These are phyloP conservation scores for Hanseniaspora thailandica DNA, from an alignment of 805 yeast genomes.

Conservation along the genomic window DNA sequence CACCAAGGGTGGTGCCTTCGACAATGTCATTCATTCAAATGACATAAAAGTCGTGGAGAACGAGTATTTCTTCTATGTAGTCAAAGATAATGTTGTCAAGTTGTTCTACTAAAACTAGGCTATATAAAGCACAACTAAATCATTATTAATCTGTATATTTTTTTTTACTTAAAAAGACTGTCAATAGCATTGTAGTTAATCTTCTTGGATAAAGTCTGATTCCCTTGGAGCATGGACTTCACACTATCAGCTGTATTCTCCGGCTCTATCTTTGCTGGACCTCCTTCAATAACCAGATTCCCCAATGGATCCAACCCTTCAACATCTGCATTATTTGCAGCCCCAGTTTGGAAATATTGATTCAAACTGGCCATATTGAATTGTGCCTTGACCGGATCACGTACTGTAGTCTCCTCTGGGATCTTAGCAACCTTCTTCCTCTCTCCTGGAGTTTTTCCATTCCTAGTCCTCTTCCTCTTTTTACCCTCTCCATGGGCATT, in stretches of 20 bases:
- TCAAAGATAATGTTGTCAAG: constrained; percentile 34
- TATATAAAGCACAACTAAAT: neutral
- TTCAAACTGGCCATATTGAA: constrained; percentile 20
- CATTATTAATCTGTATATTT: neutral
- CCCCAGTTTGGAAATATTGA: constrained; percentile 1
- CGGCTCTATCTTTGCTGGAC: constrained; percentile 26
- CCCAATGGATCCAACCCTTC: constrained; percentile 25
- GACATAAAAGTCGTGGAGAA: constrained; percentile 36
- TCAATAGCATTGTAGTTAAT: constrained; percentile 78
- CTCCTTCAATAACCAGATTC: neutral
- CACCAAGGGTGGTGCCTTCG: constrained; percentile 39
- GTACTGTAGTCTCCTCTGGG: constrained; percentile 14
- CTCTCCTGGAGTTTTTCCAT: constrained; percentile 18
- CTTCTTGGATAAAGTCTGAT: constrained; percentile 72
- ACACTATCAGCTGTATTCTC: constrained; percentile 71
- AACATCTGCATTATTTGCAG: neutral
- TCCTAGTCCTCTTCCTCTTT: constrained; percentile 29
- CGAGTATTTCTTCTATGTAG: constrained; percentile 49
- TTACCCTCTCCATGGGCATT: constrained; percentile 47
- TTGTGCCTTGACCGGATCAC: constrained; percentile 18
- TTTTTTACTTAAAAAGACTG: constrained; percentile 30
- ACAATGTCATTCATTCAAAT: constrained; percentile 15
- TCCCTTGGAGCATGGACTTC: constrained; percentile 52
- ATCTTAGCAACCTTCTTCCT: constrained; percentile 20
- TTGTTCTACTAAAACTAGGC: constrained; percentile 2